Base-by-base conservation (phyloP, 345 rosid genomes). In the Moricandia moricandioides region DNA sequence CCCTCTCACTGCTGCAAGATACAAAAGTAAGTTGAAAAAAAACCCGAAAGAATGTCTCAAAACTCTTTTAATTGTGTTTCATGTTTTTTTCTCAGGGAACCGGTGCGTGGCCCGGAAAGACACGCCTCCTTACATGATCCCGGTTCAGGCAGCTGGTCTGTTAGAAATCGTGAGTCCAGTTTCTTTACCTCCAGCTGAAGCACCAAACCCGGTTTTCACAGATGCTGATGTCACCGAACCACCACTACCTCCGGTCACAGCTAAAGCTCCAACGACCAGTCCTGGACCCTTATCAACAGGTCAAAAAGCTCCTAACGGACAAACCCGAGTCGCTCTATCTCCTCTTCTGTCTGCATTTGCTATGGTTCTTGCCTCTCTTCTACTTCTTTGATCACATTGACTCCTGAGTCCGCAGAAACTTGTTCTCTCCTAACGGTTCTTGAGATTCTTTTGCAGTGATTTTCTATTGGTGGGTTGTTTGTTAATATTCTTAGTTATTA, bases 1-100 rank as follows among this genome's bases (percentile, higher is more conserved):
- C 74, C 98, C 98, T 12, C 71, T 14, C 79, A 95, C 98, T 17
- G 79, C 97, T 47, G 88, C 80, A 47, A 84, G 88, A 83, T 95
- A 86, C 76, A 88, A 82, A 77, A 88, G 99, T 95, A 92, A 75
- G 87, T 90, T 80, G 4, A 52, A 63, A 69, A 54, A 52, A 69
- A 54, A 52, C 31, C 31, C 34, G 11, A 64, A 24, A 7, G n/a
- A 47, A 73, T 12, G 51, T 13, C 51, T 13, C 51, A 43, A 43
- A 43, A 43, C 51, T 43, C 16, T 43, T 43, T 43, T 43, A 29
- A 69, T 49, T 34, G 54, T 70, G 33, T 57, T 65, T 40, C 2
- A 13, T 65, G 18, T 69, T 77, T 7, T 1, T 17, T 52, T 74
- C 82, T 78, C 86, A 92, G 98, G 49, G 80, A 95, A 92, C 73